Base-by-base conservation (phyloP, 192 early-diverging fungal genomes). In the Coemansia sp. region DNA sequence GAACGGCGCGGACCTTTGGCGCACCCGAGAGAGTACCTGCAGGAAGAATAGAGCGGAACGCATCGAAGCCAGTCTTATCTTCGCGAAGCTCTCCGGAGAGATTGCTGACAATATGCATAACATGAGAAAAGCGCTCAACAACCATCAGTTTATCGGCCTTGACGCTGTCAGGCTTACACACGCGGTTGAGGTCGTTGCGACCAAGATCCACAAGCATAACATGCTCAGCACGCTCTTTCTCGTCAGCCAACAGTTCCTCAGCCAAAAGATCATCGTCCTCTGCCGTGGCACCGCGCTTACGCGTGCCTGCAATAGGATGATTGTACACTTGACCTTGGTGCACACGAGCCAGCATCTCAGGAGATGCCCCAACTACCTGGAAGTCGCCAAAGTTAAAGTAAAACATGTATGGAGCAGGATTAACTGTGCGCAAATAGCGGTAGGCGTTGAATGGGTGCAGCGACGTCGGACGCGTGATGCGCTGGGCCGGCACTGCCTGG, bases 381-480 rank as follows among this genome's bases (percentile, higher is more conserved):
- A 97, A 98, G 57, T 88, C 93, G 53, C 91, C 88, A 55, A 99
- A 80, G 71, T 98, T 89, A 67, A 99, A 87, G 76, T 98, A 99
- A 74, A 99, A 99, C 95, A 99, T 96, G 79, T 99, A 99, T 21
- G 97, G 97, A 6, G 95, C 97, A n/a, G 97, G 97, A 72, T 98
- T 99, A 54, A 98, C 80, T 20, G 90, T 93, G 57, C 97, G 86
- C 63, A 99, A 83, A 61, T 95, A 90, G 39, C 97, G 87, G 83
- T 99, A 99, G 24, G 95, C 94, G 75, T 99, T 99, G 83, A 99
- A 98, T 10, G 97, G 96, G 77, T 99, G 94, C 51, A 99, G 75
- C 4, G 88, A 73, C 9, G 97, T 98, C 17, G 85, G 85, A 51
- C 93, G 93, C 24, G 89, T 86, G 62, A 98, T 81, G 33, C 97